Conservation (phyloP, 495 filamentous ascomycete species). For the Margaritispora aquatica region DNA sequence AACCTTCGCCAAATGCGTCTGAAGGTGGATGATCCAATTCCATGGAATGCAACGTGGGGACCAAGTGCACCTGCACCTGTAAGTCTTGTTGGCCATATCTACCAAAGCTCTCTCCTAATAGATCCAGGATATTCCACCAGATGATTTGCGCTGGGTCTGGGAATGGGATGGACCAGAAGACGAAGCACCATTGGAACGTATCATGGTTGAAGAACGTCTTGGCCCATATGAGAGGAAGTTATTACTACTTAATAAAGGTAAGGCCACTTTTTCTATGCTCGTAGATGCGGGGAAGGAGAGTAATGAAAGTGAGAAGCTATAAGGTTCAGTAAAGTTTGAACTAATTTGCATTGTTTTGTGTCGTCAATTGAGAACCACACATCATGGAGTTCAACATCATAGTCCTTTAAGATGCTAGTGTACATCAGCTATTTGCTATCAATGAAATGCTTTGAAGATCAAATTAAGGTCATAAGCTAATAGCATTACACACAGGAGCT, state of each 20-base stretch:
- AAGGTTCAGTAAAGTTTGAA: neutral
- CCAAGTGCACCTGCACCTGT: slow-evolving; percentile 6
- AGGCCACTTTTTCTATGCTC: neutral
- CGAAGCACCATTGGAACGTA: slow-evolving; percentile 28
- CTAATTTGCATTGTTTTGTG: neutral
- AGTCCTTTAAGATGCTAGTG: too few species aligned
- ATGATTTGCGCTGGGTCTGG: slow-evolving; percentile 41
- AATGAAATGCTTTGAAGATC: too few species aligned
- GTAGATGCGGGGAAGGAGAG: neutral
- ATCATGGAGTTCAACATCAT: neutral
- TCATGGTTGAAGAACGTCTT: slow-evolving; percentile 42
- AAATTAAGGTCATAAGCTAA: neutral
- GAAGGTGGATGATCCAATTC: slow-evolving; percentile 30
- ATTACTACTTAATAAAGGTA: slow-evolving; percentile 35
- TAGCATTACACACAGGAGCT: neutral
- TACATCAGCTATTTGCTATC: too few species aligned
- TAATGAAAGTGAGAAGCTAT: too few species aligned
- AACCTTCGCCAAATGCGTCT: slow-evolving; percentile 24
- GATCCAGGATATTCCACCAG: slow-evolving; percentile 1
- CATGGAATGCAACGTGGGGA: slow-evolving; percentile 30
- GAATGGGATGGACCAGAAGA: slow-evolving; percentile 39
- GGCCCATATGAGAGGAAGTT: slow-evolving; percentile 44
- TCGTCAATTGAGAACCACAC: too few species aligned
- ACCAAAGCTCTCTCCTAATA: neutral
- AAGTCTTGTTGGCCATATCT: neutral